Base-by-base conservation (phyloP, 179 eudicot genomes). In the Corrigiola litoralis region DNA sequence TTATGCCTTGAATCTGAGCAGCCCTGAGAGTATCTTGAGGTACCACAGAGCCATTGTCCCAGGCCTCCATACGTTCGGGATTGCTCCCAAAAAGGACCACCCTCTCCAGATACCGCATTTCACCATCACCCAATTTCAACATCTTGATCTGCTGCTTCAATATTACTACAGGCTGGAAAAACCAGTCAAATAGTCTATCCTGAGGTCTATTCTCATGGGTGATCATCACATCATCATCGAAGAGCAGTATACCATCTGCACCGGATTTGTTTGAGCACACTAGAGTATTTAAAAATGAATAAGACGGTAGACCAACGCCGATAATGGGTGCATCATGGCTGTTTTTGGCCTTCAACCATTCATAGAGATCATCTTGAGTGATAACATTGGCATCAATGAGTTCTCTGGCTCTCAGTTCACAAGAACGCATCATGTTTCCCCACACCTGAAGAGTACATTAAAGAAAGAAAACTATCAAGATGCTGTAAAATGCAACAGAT, bases 1-100 rank as follows among this genome's bases (percentile, higher is more conserved):
- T 74, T 17, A 92, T 90, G 29, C 96, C 98, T 67, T 90, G 89
- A 51, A 92, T 80, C 50, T 85, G 98, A 74, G 98, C 97, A 50
- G 87, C 79, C 66, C 87, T 77, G 41, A 90, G 70, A 53, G 90
- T 73, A 69, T 90, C 90, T 25, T 72, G 77, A 50, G 96, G 87
- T 1, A 79, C 67, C 41, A 74, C 62, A 61, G 84, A 76, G 6
- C 84, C 95, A 61, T 86, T 87, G 53, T 81, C 82, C 96, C 96
- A 92, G 29, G 77, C 80, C 56, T 75, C 82, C 73, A 85, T 68
- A 16, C 86, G 83, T 50, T 66, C 69, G 2, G 68, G 56, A 46
- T 86, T 52, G 69, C 71, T 78, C 34, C 95, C 92, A 8, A 84
- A 83, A 8, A 92, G 86, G 61, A 84, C 70, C 34, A 77, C 73